These are phyloP conservation scores for Trichomonas gallinae DNA, from an alignment of 208 protist genomes.

Conservation along the genomic window DNA sequence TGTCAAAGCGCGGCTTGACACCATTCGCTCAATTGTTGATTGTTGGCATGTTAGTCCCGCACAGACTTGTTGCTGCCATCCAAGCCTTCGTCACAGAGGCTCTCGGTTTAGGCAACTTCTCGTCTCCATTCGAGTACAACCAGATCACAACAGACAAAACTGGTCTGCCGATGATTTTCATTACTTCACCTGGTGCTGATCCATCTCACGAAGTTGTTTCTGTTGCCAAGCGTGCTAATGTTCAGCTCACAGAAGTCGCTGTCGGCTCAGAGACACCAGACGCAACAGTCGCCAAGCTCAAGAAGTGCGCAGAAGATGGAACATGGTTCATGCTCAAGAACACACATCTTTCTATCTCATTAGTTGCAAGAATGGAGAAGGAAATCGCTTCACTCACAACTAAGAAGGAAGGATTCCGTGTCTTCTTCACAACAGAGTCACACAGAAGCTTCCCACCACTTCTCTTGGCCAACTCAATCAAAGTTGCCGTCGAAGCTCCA, in stretches of 20 bases:
- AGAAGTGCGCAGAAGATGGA: background rate
- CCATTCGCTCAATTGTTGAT: conserved; percentile 45
- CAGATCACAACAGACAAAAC: background rate
- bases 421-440: conserved; percentile 81
- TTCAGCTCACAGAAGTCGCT: conserved; percentile 68
- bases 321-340: conserved; percentile 21
- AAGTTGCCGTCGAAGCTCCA: conserved; percentile 82
- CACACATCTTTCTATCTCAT: background rate
- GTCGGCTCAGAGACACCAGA: conserved; percentile 79
- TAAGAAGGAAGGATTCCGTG: conserved; percentile 56
- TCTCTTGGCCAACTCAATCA: conserved; percentile 72
- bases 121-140: background rate
- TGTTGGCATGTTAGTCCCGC: background rate
- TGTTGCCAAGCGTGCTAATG: conserved; percentile 53
- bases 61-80: background rate
- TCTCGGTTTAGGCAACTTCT: background rate
- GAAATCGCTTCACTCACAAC: background rate
- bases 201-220: conserved; percentile 73
- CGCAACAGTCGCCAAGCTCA: background rate
- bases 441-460: conserved; percentile 75
- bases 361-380: background rate
- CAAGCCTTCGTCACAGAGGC: background rate
- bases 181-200: conserved; percentile 78
- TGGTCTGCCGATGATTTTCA: conserved; percentile 61
- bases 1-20: background rate